Conservation (phyloP, 2,329 filamentous ascomycete genomes). For the Canariomyces notabilis region DNA sequence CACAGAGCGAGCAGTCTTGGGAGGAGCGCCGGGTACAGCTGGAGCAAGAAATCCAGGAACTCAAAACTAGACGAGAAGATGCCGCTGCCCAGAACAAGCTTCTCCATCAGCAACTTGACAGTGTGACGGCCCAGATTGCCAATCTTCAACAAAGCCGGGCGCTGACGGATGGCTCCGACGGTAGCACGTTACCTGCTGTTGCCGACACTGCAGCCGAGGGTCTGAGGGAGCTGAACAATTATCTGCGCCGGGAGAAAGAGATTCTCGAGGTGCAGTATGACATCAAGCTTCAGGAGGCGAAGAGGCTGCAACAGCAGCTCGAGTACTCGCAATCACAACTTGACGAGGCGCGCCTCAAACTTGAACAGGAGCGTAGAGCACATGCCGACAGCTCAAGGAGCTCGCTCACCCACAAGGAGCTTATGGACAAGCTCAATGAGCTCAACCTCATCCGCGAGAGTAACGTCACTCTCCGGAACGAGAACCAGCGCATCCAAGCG, state of each 20-base stretch:
- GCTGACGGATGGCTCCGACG: slow-evolving; percentile 42
- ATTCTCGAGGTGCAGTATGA: slow-evolving; percentile 97
- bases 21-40: slow-evolving; percentile 73
- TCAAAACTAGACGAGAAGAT: slow-evolving; percentile 76
- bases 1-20: slow-evolving; percentile 84
- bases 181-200: slow-evolving; percentile 47
- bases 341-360: slow-evolving; percentile 80
- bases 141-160: slow-evolving; percentile 71
- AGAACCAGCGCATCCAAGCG: slow-evolving; percentile 72
- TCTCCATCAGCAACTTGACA: slow-evolving; percentile 83
- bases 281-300: slow-evolving; percentile 79
- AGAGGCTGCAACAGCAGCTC: slow-evolving; percentile 83
- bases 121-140: slow-evolving; percentile 72
- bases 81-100: slow-evolving; percentile 84
- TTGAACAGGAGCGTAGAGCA: slow-evolving; percentile 80
- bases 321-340: slow-evolving; percentile 83
- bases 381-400: slow-evolving; percentile 68
- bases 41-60: slow-evolving; percentile 76
- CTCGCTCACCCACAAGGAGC: slow-evolving; percentile 76
- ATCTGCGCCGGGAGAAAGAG: slow-evolving; percentile 91
- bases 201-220: slow-evolving; percentile 63
- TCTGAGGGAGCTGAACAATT: slow-evolving; percentile 85
- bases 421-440: slow-evolving; percentile 93
- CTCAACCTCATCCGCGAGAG: slow-evolving; percentile 95
- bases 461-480: slow-evolving; percentile 82